Base-by-base conservation (phyloP, 768 basidiomycete genomes). In the Solioccasus polychromus region DNA sequence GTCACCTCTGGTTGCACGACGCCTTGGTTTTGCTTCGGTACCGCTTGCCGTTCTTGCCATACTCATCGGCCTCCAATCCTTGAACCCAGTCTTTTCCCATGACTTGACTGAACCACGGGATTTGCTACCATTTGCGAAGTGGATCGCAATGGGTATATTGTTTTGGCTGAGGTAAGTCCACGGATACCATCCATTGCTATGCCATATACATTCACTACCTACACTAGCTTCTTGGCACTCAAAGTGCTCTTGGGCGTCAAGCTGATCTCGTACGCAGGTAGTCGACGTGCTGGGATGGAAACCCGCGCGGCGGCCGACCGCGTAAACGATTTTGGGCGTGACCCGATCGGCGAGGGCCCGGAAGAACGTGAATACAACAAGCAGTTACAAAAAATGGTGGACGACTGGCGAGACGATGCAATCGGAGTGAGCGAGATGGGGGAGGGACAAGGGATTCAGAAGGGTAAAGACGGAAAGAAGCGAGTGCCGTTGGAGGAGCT, bases 221-320 rank as follows among this genome's bases (percentile, higher is more conserved):
- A 19, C 10, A 24, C n/a, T 53, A 88, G 92, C 60, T 79, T 86
- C 53, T 78, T 96, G 8, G 84, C 87, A 4, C 72, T 97, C 53
- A 98, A 99, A 67, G 74, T 97, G 26, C 85, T 97, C n/a, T 76
- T 97, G 37, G 95, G 95, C 3, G 80, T 95, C 4, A 84, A 89
- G 50, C 72, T 97, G 3, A 75, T 95, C 11, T 85, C 84, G 46
- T 94, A 89, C 62, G 92, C 93, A 4, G 80, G 84, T 1, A 70
- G 77, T 34, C 73, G 93, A 40, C 77, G 80, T 37, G 76, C 76
- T 3, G 88, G 84, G 3, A 87, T 91, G 85, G 89, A 90, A 39
- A 78, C 73, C 29, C 81, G 90, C 38, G 82, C 78, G 44, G 73
- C 74, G 17, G 85, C 78, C 15, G 93, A 97, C 60, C 72, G 60